phyloP scores from a whole-genome alignment of 202 grass and related monocot species.

The Zoysia matrella region DNA sequence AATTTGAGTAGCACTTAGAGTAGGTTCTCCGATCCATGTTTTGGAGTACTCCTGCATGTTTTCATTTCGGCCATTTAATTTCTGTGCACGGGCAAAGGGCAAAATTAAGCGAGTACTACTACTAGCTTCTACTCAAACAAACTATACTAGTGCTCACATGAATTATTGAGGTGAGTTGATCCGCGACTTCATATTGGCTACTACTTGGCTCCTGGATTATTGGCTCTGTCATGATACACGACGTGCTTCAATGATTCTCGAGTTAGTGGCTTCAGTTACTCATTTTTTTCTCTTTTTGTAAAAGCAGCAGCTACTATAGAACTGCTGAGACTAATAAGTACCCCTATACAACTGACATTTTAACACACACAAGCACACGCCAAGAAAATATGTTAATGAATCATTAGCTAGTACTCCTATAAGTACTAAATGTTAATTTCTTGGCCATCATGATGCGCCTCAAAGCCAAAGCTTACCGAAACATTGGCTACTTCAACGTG shows the following conservation, averaged over 20 bases:
- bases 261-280: slow-evolving; percentile 12
- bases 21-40: neutral
- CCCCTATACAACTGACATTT: neutral
- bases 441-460: slow-evolving; percentile 36
- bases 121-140: neutral
- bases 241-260: slow-evolving; percentile 5
- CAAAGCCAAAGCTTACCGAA: neutral
- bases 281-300: slow-evolving; percentile 8
- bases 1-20: no score
- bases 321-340: neutral
- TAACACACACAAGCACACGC: neutral
- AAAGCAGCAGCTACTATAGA: neutral
- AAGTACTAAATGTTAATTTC: slow-evolving; percentile 14
- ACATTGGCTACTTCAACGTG: neutral
- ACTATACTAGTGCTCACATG: neutral
- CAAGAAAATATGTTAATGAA: no score
- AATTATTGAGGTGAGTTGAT: neutral
- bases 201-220: neutral
- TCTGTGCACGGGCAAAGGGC: neutral
- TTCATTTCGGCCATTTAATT: neutral
- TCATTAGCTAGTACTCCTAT: neutral
- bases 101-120: no score
- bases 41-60: neutral
- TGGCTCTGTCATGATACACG: slow-evolving; percentile 16
- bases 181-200: neutral